Base-by-base conservation (phyloP, 2,329 filamentous ascomycete species). In the Nothophoma quercina region DNA sequence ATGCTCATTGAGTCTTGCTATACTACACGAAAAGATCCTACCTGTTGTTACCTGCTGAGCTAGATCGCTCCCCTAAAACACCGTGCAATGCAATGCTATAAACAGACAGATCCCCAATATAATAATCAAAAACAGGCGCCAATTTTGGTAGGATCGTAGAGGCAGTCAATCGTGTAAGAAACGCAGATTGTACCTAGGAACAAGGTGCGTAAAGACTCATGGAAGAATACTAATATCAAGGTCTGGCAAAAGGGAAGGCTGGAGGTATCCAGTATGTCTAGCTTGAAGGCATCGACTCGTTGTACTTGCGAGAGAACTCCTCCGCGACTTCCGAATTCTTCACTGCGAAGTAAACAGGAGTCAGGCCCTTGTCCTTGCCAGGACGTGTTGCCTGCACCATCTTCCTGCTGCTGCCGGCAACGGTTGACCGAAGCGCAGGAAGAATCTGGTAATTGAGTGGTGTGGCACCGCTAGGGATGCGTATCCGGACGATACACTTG, bases 361-460 rank as follows among this genome's bases (percentile, higher is more conserved):
- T 48, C 15, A 68, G 40, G 7, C 63, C 67, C 29, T 66, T 68
- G 39, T 68, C 65, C 25, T 66, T 62, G 7, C 57, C 59, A 7
- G 66, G 57, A 10, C 61, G 52, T 10, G 63, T 56, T 2, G 67
- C 61, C 38, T 55, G 58, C 4, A 72, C 68, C 60, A 69, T 66
- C 57, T 69, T 73, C 50, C 59, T 64, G 47, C 60, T 68, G 22
- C 42, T 54, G 15, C 67, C 68, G 4, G 62, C 58, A 18, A 65
- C 53, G 43, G 43, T 63, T 16, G 65, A 59, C 16, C 53, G 53
- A 10, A 73, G 54, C 16, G 60, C 58, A 7, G 68, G 61, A 15
- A 71, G 45, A 25, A 74, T 61, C 26, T 62, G 59, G 50, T 69
- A 69, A 53, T 75, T 74, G 36, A 74, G 55, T 5, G 66, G 62